A percentile compares a stretch with the other conserved stretches of the same genome.
These are phyloP conservation scores for Plasmodium reichenowi DNA, from an alignment of 169 alveolate species.

Conservation along the genomic window DNA sequence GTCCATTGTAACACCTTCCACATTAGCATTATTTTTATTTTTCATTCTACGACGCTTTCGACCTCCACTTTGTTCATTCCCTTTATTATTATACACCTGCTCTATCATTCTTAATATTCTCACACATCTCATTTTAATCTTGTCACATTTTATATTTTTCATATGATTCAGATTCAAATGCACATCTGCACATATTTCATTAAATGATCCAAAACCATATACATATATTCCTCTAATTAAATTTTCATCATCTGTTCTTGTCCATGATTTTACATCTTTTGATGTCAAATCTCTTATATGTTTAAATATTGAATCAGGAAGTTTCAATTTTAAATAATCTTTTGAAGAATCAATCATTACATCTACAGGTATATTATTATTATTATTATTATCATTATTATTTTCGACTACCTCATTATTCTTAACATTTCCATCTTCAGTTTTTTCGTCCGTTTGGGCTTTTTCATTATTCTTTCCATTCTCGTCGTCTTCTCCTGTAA, in stretches of 20 bases:
- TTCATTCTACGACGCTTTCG: conserved; percentile 27
- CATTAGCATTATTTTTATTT: conserved; percentile 2
- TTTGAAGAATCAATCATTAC: conserved; percentile 9
- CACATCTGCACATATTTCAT: conserved; percentile 87
- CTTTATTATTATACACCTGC: conserved; percentile 29
- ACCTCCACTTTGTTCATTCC: conserved; percentile 19
- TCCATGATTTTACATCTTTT: conserved; percentile 87
- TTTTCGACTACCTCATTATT: not conserved
- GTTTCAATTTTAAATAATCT: conserved; percentile 75
- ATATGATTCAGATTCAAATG: conserved; percentile 83
- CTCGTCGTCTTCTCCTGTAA: not conserved
- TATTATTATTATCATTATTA: too few species aligned
- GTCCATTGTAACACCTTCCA: not conserved
- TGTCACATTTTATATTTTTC: conserved; percentile 85
- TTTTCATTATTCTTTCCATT: conserved; percentile 4
- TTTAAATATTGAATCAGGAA: conserved; percentile 80
- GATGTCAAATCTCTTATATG: conserved; percentile 79
- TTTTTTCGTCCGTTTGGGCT: conserved; percentile 16
- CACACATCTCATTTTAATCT: conserved; percentile 84
- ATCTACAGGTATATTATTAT: not conserved
- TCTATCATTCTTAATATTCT: conserved; percentile 84
- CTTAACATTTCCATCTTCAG: not conserved
- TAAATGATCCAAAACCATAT: conserved; percentile 92
- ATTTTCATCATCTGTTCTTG: conserved; percentile 85
- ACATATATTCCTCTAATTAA: conserved; percentile 89